A percentile compares a stretch with the other conserved stretches of the same genome.
These are phyloP conservation scores for Colletotrichum aenigma DNA, from an alignment of 2,329 filamentous ascomycete genomes.

Conservation along the genomic window DNA sequence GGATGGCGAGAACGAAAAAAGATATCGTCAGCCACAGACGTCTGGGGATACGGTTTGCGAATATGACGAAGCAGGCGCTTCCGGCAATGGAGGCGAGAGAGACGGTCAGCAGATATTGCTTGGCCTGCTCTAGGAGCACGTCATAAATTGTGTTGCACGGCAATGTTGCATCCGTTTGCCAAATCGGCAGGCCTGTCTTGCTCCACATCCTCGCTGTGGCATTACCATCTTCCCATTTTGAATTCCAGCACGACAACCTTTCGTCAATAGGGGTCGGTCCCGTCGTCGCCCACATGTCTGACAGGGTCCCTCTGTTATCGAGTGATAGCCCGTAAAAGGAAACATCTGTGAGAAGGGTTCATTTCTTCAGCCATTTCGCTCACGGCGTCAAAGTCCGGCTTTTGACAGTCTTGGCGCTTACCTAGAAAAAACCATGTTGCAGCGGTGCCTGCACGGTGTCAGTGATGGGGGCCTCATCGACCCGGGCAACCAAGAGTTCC, in stretches of 20 bases:
- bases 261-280: slow-evolving; percentile 35
- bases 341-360: slow-evolving; percentile 47
- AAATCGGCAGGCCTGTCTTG: slow-evolving; percentile 43
- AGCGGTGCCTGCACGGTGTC: slow-evolving; percentile 39
- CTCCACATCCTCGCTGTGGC: slow-evolving; percentile 49
- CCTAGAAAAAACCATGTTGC: slow-evolving; percentile 53
- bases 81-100: slow-evolving; percentile 56
- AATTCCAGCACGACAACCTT: slow-evolving; percentile 51
- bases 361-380: background rate
- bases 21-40: slow-evolving; percentile 54
- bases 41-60: slow-evolving; percentile 52
- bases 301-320: slow-evolving; percentile 46
- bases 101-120: slow-evolving; percentile 57
- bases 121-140: slow-evolving; percentile 54
- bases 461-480: background rate
- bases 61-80: slow-evolving; percentile 51
- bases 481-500: background rate
- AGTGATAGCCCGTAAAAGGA: slow-evolving; percentile 60
- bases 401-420: background rate
- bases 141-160: slow-evolving; percentile 58
- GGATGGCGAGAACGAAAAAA: slow-evolving; percentile 48
- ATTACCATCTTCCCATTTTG: slow-evolving; percentile 43
- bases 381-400: background rate
- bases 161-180: slow-evolving; percentile 53
- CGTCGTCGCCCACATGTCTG: slow-evolving; percentile 47